Evolutionary conservation across 345 rosid species (phyloP).

Genomic region (Corchorus olitorius): DNA sequence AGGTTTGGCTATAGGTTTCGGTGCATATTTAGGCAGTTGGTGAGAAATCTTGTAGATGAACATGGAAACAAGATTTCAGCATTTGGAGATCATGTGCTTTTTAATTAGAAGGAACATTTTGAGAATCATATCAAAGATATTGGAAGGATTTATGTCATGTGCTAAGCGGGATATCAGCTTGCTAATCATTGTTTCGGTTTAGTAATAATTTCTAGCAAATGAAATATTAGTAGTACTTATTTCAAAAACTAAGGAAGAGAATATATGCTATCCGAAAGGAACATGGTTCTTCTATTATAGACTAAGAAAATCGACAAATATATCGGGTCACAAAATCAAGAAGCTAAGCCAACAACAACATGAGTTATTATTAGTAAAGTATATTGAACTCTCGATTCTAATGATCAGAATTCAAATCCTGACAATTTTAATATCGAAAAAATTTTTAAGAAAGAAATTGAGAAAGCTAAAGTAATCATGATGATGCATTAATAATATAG

Average conservation of each 20-base stretch:
- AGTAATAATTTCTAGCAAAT: too few species aligned
- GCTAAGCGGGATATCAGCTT: slow-evolving; percentile 7
- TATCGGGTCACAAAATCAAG: background rate
- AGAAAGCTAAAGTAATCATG: background rate
- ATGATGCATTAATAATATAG: background rate
- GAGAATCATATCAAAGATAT: slow-evolving; percentile 15
- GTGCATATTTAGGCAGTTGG: background rate
- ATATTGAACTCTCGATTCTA: too few species aligned
- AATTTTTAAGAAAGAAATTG: too few species aligned
- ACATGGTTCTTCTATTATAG: background rate
- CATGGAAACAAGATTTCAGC: background rate
- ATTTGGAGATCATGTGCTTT: slow-evolving; percentile 13
- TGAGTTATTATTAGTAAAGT: too few species aligned
- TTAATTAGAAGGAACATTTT: slow-evolving; percentile 1
- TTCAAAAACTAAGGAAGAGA: background rate
- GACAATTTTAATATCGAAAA: too few species aligned
- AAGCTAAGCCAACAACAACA: background rate
- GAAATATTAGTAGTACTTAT: background rate
- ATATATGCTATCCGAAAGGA: background rate
- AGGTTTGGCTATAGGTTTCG: background rate
- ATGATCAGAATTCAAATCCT: too few species aligned
- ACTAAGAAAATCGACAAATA: background rate
- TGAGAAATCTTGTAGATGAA: background rate
- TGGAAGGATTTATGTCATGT: slow-evolving; percentile 21
- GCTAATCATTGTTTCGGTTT: slow-evolving; percentile 14